phyloP scores from a whole-genome alignment of 169 alveolate genomes.

The Sarcocystis neurona region DNA sequence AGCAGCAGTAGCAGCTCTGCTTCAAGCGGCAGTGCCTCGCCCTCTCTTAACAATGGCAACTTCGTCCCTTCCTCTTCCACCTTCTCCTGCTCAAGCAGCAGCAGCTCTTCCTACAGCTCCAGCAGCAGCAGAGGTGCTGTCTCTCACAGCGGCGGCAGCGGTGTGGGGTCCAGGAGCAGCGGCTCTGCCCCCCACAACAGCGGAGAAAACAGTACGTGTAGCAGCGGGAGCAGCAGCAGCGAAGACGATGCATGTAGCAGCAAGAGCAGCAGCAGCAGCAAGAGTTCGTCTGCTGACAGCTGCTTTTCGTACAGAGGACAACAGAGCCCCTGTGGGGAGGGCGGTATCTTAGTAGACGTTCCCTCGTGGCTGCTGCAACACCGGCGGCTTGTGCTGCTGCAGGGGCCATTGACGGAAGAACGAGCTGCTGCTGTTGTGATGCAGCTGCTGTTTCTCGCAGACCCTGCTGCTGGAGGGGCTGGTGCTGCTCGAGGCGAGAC shows the following conservation, averaged over 20 bases:
- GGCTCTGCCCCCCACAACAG: not conserved
- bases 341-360: not conserved
- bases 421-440: not conserved
- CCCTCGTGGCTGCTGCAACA: not conserved
- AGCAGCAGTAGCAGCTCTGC: no score
- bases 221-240: not conserved
- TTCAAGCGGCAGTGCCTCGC: no score
- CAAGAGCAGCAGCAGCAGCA: not conserved
- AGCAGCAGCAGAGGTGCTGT: no score
- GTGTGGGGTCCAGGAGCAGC: no score
- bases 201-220: not conserved
- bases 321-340: not conserved
- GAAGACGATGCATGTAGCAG: not conserved
- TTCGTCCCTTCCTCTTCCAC: no score
- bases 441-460: not conserved
- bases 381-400: not conserved
- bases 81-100: no score
- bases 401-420: not conserved
- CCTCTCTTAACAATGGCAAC: no score
- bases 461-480: no score
- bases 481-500: no score
- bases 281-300: conserved; percentile 2
- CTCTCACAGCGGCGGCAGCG: no score
- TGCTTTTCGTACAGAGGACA: not conserved
- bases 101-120: no score